Base-by-base conservation (phyloP, 139 green algal species). In the Ettlia oleoabundans region DNA sequence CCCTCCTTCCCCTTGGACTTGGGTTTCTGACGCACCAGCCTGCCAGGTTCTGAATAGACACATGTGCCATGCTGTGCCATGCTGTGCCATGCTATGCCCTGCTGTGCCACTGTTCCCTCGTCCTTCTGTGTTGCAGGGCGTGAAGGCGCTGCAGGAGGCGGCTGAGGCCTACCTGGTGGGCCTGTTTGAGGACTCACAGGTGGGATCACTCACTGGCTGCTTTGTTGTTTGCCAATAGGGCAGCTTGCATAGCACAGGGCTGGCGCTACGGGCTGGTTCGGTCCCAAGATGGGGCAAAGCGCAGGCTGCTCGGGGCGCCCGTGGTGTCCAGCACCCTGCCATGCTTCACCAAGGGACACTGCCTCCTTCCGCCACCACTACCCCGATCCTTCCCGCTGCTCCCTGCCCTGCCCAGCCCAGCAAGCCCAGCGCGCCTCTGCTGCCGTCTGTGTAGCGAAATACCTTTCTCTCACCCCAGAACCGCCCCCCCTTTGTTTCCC, bases 81-180 rank as follows among this genome's bases (percentile, higher is more conserved):
- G 30, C 63, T 6, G 21, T 22, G 19, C 3, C 38, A 7, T 28
- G 41, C 18, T 40, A 37, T 9, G 66, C 42, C n/a, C 41, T 13
- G 3, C 28, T 62, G 15, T 0, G 6, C 30, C 28, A n/a, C 19
- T 24, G 21, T 69, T 41, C 47, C 13, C 13, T 58, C 47, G 13
- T 58, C 13, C 47, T 58, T 15, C 47, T 58, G 22, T 15, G 18
- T 82, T 33, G 88, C 91, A 88, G 76, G 90, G 43, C 37, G 87
- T 67, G 87, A 85, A 18, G 35, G 78, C 78, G 65, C n/a, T 83
- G 78, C 96, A 99, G 91, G 96, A 98, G 90, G 96, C 96, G 37
- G 92, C 95, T 58, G 96, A 99, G 92, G 96, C 96, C n/a, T 99
- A 98, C 92, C 91, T 99, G 85, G 95, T 98, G 38, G 96, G 96